Percentiles rank a stretch among this genome's conserved stretches.
Conservation (phyloP, 805 yeast genomes). For the Lipomyces spencermartinsiae region DNA sequence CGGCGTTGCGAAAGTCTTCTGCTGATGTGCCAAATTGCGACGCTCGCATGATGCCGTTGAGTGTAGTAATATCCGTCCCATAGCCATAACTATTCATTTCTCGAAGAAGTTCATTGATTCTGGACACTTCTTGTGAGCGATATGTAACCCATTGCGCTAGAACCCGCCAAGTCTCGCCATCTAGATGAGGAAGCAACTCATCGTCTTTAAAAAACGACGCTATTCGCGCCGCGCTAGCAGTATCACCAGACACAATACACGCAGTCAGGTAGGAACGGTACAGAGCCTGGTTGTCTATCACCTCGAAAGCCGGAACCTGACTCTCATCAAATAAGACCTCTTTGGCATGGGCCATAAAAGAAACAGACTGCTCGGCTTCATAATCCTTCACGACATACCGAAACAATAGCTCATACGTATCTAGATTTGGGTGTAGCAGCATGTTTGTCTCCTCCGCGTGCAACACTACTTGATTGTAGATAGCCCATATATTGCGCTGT, state of each 20-base stretch:
- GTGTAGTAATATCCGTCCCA: slow-evolving; percentile 38
- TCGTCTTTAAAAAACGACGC: slow-evolving; percentile 14
- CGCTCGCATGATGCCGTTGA: slow-evolving; percentile 33
- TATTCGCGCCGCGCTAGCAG: slow-evolving; percentile 10
- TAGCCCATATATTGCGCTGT: slow-evolving; percentile 27
- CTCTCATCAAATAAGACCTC: slow-evolving; percentile 18
- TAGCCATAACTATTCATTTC: slow-evolving; percentile 36
- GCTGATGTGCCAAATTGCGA: slow-evolving; percentile 18
- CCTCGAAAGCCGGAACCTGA: slow-evolving; percentile 22
- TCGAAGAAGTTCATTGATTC: slow-evolving; percentile 27
- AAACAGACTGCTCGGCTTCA: slow-evolving; percentile 19
- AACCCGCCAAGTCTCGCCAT: slow-evolving; percentile 48
- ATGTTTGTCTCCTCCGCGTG: neutral
- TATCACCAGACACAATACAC: slow-evolving; percentile 21
- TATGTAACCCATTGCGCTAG: slow-evolving; percentile 47
- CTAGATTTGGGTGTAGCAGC: slow-evolving; percentile 24
- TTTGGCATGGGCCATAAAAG: slow-evolving; percentile 23
- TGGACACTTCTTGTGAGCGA: slow-evolving; percentile 29
- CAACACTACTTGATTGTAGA: slow-evolving; percentile 16
- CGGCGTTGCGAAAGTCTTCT: slow-evolving; percentile 20
- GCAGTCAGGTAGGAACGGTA: slow-evolving; percentile 35
- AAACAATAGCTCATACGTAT: slow-evolving; percentile 35
- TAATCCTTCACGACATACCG: slow-evolving; percentile 29
- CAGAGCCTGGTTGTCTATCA: slow-evolving; percentile 22
- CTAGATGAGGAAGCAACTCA: slow-evolving; percentile 29